Evolutionary conservation across 202 grass and related monocot species (phyloP).

Genomic region (Panicum virgatum): DNA sequence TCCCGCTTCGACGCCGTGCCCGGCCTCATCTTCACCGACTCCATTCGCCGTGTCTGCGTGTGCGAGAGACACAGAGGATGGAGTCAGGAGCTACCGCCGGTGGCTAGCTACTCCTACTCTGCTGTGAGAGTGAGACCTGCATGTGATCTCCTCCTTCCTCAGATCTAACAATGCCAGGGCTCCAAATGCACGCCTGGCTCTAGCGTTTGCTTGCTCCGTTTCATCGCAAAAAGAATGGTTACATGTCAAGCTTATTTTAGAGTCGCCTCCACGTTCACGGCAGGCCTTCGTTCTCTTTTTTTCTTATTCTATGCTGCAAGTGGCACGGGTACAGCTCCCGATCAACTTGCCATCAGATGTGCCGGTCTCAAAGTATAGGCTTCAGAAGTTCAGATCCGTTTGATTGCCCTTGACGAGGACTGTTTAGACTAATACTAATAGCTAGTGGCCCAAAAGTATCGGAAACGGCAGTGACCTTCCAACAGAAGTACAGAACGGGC

Average conservation of each 20-base stretch:
- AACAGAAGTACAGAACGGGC: neutral
- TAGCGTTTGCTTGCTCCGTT: neutral
- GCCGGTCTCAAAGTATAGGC: neutral
- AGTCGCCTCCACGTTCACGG: conserved; percentile 40
- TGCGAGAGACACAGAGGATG: neutral
- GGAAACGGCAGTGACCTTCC: neutral
- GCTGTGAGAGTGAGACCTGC: neutral
- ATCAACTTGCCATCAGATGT: conserved; percentile 19
- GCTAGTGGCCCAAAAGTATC: neutral
- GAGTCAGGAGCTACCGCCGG: neutral
- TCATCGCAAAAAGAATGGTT: conserved; percentile 2
- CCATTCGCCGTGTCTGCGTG: neutral
- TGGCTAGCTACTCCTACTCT: too few species aligned
- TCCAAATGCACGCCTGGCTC: neutral
- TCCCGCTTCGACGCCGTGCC: conserved; percentile 24
- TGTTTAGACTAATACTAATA: conserved; percentile 14
- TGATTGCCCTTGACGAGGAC: neutral
- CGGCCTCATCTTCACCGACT: conserved; percentile 40
- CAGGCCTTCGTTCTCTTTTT: neutral
- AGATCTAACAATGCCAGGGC: conserved; percentile 37
- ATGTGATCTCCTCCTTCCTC: neutral
- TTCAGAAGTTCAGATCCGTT: conserved; percentile 11
- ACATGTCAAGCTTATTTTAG: conserved; percentile 27
- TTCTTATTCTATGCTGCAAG: conserved; percentile 22
- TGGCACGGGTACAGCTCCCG: neutral